phyloP scores from a whole-genome alignment of 257 asterid genomes.

The Rehmannia glutinosa region DNA sequence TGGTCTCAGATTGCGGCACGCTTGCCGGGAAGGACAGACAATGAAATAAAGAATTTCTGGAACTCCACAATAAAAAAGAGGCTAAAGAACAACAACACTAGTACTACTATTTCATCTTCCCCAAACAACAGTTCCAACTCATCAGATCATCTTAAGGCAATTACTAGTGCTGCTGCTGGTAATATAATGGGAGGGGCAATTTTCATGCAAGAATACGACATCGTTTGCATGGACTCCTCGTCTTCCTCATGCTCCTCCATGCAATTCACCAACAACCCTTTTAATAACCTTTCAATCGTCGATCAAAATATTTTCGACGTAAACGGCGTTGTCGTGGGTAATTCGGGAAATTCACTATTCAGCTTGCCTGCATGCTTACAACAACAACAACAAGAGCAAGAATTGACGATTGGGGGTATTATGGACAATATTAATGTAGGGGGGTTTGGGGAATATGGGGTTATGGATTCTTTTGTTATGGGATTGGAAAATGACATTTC shows the following conservation, averaged over 20 bases:
- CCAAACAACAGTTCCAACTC: conserved; percentile 44
- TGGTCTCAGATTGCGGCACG: conserved; percentile 98
- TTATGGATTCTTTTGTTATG: conserved; percentile 42
- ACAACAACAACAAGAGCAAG: neutral
- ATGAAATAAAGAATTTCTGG: conserved; percentile 92
- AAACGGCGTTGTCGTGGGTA: neutral
- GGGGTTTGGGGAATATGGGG: conserved; percentile 15
- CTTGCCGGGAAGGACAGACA: conserved; percentile 89
- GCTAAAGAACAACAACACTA: conserved; percentile 40
- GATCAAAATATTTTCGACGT: conserved; percentile 19
- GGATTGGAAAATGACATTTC: conserved; percentile 63
- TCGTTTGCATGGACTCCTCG: conserved; percentile 57
- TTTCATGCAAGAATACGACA: conserved; percentile 72
- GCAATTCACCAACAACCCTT: conserved; percentile 52
- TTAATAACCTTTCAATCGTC: conserved; percentile 22
- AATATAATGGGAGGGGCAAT: conserved; percentile 24
- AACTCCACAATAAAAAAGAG: conserved; percentile 84
- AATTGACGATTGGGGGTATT: neutral
- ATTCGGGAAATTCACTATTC: conserved; percentile 22
- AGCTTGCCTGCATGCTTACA: conserved; percentile 22
- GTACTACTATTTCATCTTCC: conserved; percentile 26
- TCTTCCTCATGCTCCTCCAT: conserved; percentile 52
- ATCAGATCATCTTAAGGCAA: conserved; percentile 28
- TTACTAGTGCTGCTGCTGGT: no score
- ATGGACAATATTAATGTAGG: neutral